Percentiles rank a stretch among this genome's conserved stretches.
Evolutionary conservation across 2,329 filamentous ascomycete genomes (phyloP).

Genomic region (Xylariaceae sp.): DNA sequence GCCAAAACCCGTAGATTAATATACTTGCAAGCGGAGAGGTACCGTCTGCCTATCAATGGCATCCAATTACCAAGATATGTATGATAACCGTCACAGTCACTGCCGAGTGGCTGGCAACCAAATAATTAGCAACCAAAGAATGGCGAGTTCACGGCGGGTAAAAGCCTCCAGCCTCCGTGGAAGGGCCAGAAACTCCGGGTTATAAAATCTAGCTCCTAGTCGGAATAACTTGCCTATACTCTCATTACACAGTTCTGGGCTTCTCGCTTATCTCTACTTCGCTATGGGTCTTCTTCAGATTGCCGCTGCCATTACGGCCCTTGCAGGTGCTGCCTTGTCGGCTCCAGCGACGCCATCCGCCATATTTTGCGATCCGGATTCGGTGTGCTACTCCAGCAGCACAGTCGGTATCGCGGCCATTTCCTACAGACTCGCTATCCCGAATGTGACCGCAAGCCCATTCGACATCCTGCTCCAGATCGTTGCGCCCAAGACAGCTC

Average conservation of each 20-base stretch:
- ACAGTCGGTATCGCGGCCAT: conserved; percentile 35
- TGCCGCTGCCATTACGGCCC: conserved; percentile 14
- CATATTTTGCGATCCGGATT: conserved; percentile 27
- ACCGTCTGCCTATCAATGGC: conserved; percentile 21
- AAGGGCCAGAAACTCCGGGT: background rate
- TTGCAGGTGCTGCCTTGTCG: conserved; percentile 11
- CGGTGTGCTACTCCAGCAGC: conserved; percentile 31
- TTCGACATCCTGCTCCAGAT: conserved; percentile 54
- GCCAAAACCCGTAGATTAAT: conserved; percentile 29
- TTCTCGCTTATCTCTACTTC: conserved; percentile 6
- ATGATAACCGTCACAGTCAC: conserved; percentile 12
- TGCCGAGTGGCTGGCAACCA: conserved; percentile 15
- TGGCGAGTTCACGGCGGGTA: conserved; percentile 13
- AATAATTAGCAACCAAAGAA: background rate
- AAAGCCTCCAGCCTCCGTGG: conserved; percentile 14
- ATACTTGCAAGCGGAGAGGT: conserved; percentile 1
- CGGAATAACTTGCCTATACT: background rate
- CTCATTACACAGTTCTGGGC: background rate
- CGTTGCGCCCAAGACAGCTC: conserved; percentile 49
- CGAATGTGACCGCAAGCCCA: conserved; percentile 38
- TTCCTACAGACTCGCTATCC: conserved; percentile 46
- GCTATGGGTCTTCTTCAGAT: conserved; percentile 26
- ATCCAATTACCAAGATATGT: conserved; percentile 22
- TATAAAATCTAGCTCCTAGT: conserved; percentile 1
- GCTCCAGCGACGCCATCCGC: conserved; percentile 24